A percentile compares a stretch with the other conserved stretches of the same genome.
Evolutionary conservation across 2,329 filamentous ascomycete species (phyloP).

Genomic region (Xylariomycetidae sp.): DNA sequence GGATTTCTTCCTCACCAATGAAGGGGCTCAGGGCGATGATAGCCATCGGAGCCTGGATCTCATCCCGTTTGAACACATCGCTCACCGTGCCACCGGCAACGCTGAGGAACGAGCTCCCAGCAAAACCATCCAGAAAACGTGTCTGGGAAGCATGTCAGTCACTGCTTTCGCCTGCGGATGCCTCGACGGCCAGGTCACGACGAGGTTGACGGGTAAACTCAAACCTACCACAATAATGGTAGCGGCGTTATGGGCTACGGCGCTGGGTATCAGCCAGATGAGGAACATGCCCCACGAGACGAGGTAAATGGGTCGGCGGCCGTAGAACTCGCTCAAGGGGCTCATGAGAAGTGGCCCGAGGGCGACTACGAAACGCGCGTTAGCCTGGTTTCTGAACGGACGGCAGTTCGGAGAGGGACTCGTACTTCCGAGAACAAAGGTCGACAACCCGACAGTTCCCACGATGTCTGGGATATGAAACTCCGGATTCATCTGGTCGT

Average conservation of each 20-base stretch:
- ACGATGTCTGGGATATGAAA: constrained; percentile 67
- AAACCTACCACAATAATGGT: constrained; percentile 60
- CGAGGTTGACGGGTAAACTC: background rate
- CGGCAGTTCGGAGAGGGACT: constrained; percentile 42
- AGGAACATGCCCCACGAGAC: constrained; percentile 67
- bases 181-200: too few species aligned
- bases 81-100: constrained; percentile 84
- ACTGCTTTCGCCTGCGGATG: background rate
- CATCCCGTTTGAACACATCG: constrained; percentile 63
- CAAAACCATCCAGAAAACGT: constrained; percentile 71
- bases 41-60: constrained; percentile 78
- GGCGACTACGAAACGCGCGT: constrained; percentile 28
- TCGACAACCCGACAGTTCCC: constrained; percentile 72
- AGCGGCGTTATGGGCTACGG: constrained; percentile 72
- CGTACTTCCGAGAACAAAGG: constrained; percentile 73
- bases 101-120: constrained; percentile 61
- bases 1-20: constrained; percentile 32
- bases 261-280: constrained; percentile 75
- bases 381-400: background rate
- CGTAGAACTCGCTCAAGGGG: constrained; percentile 72
- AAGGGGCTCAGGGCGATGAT: constrained; percentile 65
- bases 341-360: constrained; percentile 57
- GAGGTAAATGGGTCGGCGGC: constrained; percentile 75
- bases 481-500: constrained; percentile 67
- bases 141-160: constrained; percentile 24